Percentiles rank a stretch among this genome's conserved stretches.
phyloP scores from a whole-genome alignment of 116 monocot genomes.

The Posidonia oceanica region DNA sequence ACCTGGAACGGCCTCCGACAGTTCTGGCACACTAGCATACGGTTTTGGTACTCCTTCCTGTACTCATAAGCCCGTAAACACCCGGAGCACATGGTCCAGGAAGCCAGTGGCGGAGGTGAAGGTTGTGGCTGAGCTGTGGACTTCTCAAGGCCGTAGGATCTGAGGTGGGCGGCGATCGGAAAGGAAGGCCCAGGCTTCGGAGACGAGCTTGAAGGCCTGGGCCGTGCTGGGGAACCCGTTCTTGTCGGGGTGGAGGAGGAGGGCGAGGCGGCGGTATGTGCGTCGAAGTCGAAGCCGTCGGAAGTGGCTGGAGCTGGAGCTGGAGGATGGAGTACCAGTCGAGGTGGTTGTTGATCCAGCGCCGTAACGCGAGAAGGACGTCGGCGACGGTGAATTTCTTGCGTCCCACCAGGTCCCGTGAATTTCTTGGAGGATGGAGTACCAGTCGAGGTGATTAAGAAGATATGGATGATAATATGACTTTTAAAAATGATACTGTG shows the following conservation, averaged over 20 bases:
- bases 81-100: conserved; percentile 19
- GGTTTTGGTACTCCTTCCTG: too few relatives aligned
- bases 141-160: neutral
- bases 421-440: too few relatives aligned
- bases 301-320: conserved; percentile 14
- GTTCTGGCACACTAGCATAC: conserved; percentile 13
- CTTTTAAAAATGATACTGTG: too few relatives aligned
- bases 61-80: conserved; percentile 66
- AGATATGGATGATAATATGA: too few relatives aligned
- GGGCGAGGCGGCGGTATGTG: conserved; percentile 59
- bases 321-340: conserved; percentile 48
- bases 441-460: too few relatives aligned
- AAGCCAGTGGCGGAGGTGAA: too few relatives aligned
- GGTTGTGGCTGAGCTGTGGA: neutral
- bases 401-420: conserved; percentile 48
- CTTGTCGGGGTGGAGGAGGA: conserved; percentile 50
- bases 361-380: conserved; percentile 46
- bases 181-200: conserved; percentile 6
- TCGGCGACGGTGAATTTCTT: too few relatives aligned
- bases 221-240: conserved; percentile 27
- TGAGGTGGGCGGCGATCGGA: neutral
- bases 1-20: conserved; percentile 49
- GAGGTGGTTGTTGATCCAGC: conserved; percentile 6
- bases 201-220: conserved; percentile 40
- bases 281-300: conserved; percentile 2